Base-by-base conservation (phyloP, 192 early-diverging fungal genomes). In the Physocladia obscura region DNA sequence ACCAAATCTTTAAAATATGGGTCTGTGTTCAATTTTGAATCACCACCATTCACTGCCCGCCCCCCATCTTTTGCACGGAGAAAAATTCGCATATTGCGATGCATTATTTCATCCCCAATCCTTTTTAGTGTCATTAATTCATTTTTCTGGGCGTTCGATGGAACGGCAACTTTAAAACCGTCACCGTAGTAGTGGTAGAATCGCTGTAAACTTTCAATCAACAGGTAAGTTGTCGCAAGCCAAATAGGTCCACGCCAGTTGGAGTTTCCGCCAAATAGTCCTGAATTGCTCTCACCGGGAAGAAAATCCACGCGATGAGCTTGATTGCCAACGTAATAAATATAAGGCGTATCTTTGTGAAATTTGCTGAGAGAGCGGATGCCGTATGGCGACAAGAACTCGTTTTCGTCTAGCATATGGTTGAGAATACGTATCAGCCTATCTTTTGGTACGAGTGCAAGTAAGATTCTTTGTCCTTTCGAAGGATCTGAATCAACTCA, bases 281-380 rank as follows among this genome's bases (percentile, higher is more conserved):
- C 75, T 1, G 65, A 70, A 40, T 73, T 65, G 11, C 38, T 77
- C 38, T 84, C 81, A 0, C 74, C 83, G 0, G 79, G 83, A 0
- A 79, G 44, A 49, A 79, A 84, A 22, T 82, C 76, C 6, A 84
- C 83, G 15, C 71, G 57, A 49, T 83, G 78, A 19, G 74, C 81
- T 29, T 80, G 61, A 1, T 54, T 58, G 24, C 76, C 62, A 57
- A 78, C 75, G 77, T 74, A 80, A 70, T 78, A 83, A 0, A 54
- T 36, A 32, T 83, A 67, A 0, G 82, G 82, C 24, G 83, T 48
- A 1, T 77, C 61, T 34, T 76, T 55, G 57, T 84, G 82, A 52
- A 59, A 81, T 30, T 79, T 82, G n/a, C 78, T 80, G 4, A 84
- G 57, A 5, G 70, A 74, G 2, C 83, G 76, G 44, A 84, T 79